phyloP scores from a whole-genome alignment of 2,329 filamentous ascomycete species.

The Aspergillus novoparasiticus region DNA sequence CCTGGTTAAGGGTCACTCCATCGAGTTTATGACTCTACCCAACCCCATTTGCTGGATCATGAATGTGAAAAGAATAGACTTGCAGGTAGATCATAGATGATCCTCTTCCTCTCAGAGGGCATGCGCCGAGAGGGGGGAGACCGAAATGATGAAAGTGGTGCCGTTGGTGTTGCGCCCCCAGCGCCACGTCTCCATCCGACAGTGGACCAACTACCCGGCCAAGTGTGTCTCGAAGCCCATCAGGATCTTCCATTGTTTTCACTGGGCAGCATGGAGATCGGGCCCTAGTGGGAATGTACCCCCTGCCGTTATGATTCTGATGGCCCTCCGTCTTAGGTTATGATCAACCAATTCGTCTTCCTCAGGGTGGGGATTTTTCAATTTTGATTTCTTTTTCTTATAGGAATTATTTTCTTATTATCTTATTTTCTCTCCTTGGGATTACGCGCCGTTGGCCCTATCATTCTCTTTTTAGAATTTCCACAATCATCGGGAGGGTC shows the following conservation, averaged over 20 bases:
- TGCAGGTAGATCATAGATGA: not conserved
- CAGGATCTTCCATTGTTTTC: not conserved
- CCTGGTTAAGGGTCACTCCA: not conserved
- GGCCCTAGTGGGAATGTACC: conserved; percentile 27
- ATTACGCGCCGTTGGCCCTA: not conserved
- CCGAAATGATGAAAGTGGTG: conserved; percentile 1
- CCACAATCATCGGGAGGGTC: not conserved
- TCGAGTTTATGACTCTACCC: not conserved
- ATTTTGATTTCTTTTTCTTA: not conserved
- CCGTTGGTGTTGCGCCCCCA: not conserved
- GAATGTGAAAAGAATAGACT: not conserved
- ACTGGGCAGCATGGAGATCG: conserved; percentile 9
- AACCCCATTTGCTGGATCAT: not conserved
- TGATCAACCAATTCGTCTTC: not conserved
- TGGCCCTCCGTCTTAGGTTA: not conserved
- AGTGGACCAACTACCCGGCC: not conserved
- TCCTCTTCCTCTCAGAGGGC: not conserved
- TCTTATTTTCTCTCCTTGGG: not conserved
- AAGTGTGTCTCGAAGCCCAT: not conserved
- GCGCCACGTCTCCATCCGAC: conserved; percentile 6
- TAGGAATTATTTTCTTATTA: not conserved
- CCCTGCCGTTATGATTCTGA: not conserved
- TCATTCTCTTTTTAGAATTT: not conserved
- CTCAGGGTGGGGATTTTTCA: not conserved
- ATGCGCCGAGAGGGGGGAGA: not conserved